Evolutionary conservation across 2,329 filamentous ascomycete genomes (phyloP), one percentile per base, ranked within the genome.

Genomic region (Didymella lethalis): DNA sequence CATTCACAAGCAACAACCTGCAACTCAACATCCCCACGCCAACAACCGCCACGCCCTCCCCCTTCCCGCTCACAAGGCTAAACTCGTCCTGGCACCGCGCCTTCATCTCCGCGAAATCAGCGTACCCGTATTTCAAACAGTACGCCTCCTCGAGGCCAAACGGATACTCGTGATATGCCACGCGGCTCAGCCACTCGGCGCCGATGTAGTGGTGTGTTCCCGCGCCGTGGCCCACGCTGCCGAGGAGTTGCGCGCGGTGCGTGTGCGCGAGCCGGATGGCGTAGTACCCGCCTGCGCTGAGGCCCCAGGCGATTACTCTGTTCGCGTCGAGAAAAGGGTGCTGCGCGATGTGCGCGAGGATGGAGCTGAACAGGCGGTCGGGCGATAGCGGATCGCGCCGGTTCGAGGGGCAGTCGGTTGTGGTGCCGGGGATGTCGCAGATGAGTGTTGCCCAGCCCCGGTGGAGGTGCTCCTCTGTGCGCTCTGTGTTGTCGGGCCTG

Each of bases 121-220:
- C 46, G 25, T 78, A 78, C 0, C 76, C 75, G 52, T 76, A 84
- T 58, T 84, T 84, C 58, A 77, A 75, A 1, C 76, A 76, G 48
- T 84, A 75, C 0, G 82, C 83, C 36, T 75, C 75, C 16, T 81
- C 81, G 2, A 84, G 78, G 20, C 85, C 84, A 62, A 87, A 87
- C 0, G 85, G 84, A 64, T 86, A 87, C 66, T 87, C 85, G 40
- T 86, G 77, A 53, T 82, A 76, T 50, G 82, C 80, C n/a, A 83
- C 79, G 4, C 81, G 72, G 16, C 79, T 76, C 31, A 87, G 72
- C 85, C 85, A 87, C 58, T 79, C 80, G 7, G 74, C 70, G 38
- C 82, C 79, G 59, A 87, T 86, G 81, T 86, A 86, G 63, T 84
- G 80, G 63, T 87, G 85, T 14, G 78, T 81, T 0, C 85, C 85